A percentile compares a stretch with the other conserved stretches of the same genome.
Evolutionary conservation across 805 yeast species (phyloP).

Genomic region (Candida qinlingensis): DNA sequence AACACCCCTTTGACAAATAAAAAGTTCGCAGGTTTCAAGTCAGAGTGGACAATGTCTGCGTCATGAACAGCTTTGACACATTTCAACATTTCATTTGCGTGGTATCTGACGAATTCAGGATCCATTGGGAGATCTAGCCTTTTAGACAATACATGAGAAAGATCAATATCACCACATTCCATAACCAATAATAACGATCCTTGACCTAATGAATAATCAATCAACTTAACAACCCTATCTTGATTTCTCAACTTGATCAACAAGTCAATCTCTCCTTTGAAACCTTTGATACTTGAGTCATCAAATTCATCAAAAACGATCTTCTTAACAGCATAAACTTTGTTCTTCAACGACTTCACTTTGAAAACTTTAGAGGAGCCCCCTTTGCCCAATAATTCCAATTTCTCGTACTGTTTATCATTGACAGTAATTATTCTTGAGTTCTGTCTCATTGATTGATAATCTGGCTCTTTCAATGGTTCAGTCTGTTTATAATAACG

Average conservation of each 20-base stretch:
- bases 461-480: constrained; percentile 23
- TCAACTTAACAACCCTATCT: constrained; percentile 70
- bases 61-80: constrained; percentile 88
- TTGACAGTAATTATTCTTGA: constrained; percentile 40
- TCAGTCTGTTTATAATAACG: constrained; percentile 17
- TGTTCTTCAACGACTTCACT: constrained; percentile 53
- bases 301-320: constrained; percentile 81
- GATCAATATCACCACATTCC: constrained; percentile 94
- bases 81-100: constrained; percentile 68
- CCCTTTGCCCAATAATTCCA: constrained; percentile 83
- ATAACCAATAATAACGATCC: constrained; percentile 68
- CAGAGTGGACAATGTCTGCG: constrained; percentile 81
- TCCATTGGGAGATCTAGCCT: constrained; percentile 51
- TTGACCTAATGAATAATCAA: constrained; percentile 66
- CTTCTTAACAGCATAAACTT: constrained; percentile 71
- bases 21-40: constrained; percentile 68
- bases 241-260: constrained; percentile 53
- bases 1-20: constrained; percentile 76
- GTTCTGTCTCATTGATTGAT: constrained; percentile 11
- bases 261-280: constrained; percentile 86
- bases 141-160: constrained; percentile 71
- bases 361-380: constrained; percentile 90
- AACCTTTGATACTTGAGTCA: constrained; percentile 64
- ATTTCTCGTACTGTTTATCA: constrained; percentile 59
- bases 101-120: constrained; percentile 71